Conservation (phyloP, 148 eudicot genomes). For the Euryodendron excelsum region DNA sequence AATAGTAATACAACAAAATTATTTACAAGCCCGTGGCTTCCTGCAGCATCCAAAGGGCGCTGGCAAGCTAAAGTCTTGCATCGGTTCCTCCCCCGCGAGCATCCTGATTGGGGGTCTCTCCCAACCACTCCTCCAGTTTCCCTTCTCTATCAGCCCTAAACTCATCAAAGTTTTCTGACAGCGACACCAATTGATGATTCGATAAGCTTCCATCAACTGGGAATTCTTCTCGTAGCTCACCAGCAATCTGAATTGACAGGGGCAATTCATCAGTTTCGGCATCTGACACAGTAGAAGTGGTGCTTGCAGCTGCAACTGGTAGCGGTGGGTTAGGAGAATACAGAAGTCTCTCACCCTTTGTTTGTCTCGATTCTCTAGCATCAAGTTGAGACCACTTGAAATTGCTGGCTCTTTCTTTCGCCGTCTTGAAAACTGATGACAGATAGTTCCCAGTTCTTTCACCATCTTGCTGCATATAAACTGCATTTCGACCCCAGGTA, state of each 20-base stretch:
- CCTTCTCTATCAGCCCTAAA: conserved; percentile 72
- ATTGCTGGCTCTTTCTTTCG: conserved; percentile 56
- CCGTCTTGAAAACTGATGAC: conserved; percentile 53
- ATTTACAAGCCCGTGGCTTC: background rate
- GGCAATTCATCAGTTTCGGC: conserved; percentile 44
- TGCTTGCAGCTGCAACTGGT: conserved; percentile 12
- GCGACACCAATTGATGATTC: conserved; percentile 18
- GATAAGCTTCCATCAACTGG: conserved; percentile 14
- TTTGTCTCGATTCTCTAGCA: conserved; percentile 21
- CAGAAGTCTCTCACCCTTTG: conserved; percentile 15
- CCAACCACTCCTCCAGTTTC: conserved; percentile 69
- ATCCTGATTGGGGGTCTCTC: conserved; percentile 19
- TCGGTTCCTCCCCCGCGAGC: conserved; percentile 2
- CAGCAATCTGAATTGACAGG: conserved; percentile 37
- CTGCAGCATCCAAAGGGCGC: background rate
- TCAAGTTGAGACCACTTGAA: conserved; percentile 53
- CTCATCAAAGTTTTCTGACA: conserved; percentile 46
- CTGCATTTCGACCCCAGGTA: conserved; percentile 45
- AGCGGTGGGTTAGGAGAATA: conserved; percentile 6
- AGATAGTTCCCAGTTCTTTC: conserved; percentile 45
- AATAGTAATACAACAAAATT: background rate
- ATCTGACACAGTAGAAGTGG: conserved; percentile 14
- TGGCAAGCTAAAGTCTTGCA: conserved; percentile 13
- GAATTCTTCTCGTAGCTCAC: conserved; percentile 29
- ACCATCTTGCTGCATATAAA: conserved; percentile 23